Base-by-base conservation (phyloP, 1,139 yeast genomes). In the Ogataea hybrid region DNA sequence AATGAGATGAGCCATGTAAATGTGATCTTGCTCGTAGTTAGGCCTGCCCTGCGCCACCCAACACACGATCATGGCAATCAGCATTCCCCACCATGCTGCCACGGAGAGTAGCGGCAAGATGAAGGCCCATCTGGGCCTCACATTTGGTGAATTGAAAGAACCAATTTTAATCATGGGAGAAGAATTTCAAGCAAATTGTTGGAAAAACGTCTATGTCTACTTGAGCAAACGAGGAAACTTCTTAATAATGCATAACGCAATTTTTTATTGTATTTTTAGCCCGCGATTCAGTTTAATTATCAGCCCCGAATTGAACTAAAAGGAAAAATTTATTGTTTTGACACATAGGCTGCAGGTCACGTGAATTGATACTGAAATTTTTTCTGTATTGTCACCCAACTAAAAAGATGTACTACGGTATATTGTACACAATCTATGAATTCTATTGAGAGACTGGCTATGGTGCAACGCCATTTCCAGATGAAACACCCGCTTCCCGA, bases 1-100 rank as follows among this genome's bases (percentile, higher is more conserved):
- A 37, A 59, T 57, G 32, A 42, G 50, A 25, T 46, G 48, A 3
- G 42, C 46, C 32, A 89, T 84, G 41, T 64, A 62, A 48, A 75
- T 79, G 2, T 64, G 59, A 18, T 65, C 61, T 71, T 82, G 75
- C 60, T 80, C 83, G 57, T 86, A 84, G 9, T 75, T 69, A 0
- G 95, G 95, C 42, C 75, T 74, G 4, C 96, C 97, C 61, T 86
- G 89, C 5, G 71, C 75, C 3, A 84, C 77, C 97, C 97, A 82
- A 51, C 79, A 69, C 2, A 71, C 62, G 48, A 85, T 63, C 74
- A 85, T 67, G 11, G 90, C 84, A 8, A 81, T 77, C 12, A 85
- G 74, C 90, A 84, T 83, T 5, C 84, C 92, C 74, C 81, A 79
- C 92, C 92, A 84, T 10, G 75, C 75, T 5, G 75, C 59, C 35